Evolutionary conservation across 495 filamentous ascomycete species (phyloP), one percentile per base, ranked within the genome.

Genomic region (Hamigera avellanea): DNA sequence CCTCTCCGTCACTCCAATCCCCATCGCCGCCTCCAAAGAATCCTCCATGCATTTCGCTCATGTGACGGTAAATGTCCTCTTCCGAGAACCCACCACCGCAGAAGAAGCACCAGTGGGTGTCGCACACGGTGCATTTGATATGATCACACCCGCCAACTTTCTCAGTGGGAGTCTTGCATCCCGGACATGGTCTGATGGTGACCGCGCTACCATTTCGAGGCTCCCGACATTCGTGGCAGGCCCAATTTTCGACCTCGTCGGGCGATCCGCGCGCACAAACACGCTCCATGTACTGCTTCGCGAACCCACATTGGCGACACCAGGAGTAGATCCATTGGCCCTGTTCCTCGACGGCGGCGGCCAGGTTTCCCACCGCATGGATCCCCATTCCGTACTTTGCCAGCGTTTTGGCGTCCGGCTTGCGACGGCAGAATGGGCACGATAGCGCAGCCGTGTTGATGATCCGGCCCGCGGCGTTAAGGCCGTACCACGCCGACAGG

Each of bases 361-460:
- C 26, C 19, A 61, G 34, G 28, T 48, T 48, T 1, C 42, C 47
- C 10, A 63, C 37, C 1, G 36, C 33, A 12, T 42, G 45, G 9
- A 43, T 33, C 1, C 40, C 41, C 21, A 36, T 39, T 3, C 46
- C 46, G 33, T 56, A 54, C 16, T 43, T 51, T 8, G 42, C 23
- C 4, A 64, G 36, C 6, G 48, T 53, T 23, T 45, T 48, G 6
- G 52, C 35, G n/a, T 48, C 42, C 1, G 61, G 61, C 16, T 35
- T 34, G 8, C 61, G 49, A 18, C 65, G 49, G 35, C 65, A 67
- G 44, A 69, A 67, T 2, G 63, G 62, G 35, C 65, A 67, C 1
- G 25, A 19, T 17, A 66, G 55, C 12, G 65, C 62, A 0, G 57
- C 54, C 2, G 51, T 49, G 43, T 67, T 64, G 52, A 69, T 53